These are phyloP conservation scores for Albatrellus sp. DNA, from an alignment of 1,284 basidiomycete species.

Conservation along the genomic window DNA sequence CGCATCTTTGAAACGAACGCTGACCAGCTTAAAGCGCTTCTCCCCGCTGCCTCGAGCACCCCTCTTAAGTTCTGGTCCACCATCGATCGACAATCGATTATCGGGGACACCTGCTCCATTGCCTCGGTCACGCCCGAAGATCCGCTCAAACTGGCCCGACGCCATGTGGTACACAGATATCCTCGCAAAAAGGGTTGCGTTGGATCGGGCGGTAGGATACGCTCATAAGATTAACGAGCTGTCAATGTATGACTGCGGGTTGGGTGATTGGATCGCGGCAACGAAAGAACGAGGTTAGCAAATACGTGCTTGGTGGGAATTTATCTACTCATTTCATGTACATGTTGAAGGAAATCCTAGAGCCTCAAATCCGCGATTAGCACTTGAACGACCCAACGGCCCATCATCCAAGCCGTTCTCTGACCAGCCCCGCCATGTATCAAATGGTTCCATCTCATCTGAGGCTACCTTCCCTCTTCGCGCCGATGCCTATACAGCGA, in stretches of 20 bases:
- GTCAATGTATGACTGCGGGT: slow-evolving; percentile 63
- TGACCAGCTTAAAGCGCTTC: slow-evolving; percentile 37
- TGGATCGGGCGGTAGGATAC: slow-evolving; percentile 71
- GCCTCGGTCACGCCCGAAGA: slow-evolving; percentile 20
- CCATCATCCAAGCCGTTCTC: slow-evolving; percentile 10
- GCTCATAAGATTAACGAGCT: slow-evolving; percentile 79
- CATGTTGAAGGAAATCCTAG: slow-evolving; percentile 1
- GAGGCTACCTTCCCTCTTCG: slow-evolving; percentile 70
- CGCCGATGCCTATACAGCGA: slow-evolving; percentile 62
- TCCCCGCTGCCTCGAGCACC: slow-evolving; percentile 48
- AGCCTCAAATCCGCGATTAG: neutral
- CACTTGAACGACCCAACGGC: neutral
- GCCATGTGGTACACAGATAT: slow-evolving; percentile 72
- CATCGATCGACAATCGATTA: slow-evolving; percentile 10
- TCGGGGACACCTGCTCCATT: slow-evolving; percentile 32
- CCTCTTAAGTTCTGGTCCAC: slow-evolving; percentile 21
- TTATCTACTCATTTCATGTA: neutral
- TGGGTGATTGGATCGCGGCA: slow-evolving; percentile 63
- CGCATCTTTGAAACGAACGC: slow-evolving; percentile 14
- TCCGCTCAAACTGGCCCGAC: slow-evolving; percentile 44
- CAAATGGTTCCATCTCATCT: slow-evolving; percentile 57
- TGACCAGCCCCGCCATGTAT: slow-evolving; percentile 48
- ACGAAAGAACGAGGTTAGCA: slow-evolving; percentile 43
- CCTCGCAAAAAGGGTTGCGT: slow-evolving; percentile 38
- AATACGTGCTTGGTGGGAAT: neutral